Conservation (phyloP, 1,139 yeast genomes). For the Pichia norvegensis region DNA sequence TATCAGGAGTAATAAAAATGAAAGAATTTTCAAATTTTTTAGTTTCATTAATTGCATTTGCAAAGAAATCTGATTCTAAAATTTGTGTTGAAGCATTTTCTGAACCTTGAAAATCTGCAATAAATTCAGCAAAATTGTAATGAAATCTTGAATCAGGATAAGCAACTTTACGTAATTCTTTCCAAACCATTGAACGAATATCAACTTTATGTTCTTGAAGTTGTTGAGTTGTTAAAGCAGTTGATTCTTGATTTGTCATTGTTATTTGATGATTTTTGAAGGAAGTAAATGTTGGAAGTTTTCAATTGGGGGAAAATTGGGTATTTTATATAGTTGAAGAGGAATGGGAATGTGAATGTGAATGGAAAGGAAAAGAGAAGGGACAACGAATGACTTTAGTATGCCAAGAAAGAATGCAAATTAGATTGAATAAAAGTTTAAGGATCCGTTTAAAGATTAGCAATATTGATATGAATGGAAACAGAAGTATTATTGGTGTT, state of each 20-base stretch:
- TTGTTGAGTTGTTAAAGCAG: conserved; percentile 6
- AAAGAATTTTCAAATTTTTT: conserved; percentile 3
- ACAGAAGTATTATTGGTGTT: too few species aligned
- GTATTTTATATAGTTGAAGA: too few species aligned
- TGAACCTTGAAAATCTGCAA: conserved; percentile 27
- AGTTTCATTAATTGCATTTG: conserved; percentile 7
- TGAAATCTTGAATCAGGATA: conserved; percentile 26
- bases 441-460: too few species aligned
- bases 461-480: too few species aligned
- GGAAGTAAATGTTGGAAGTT: too few species aligned
- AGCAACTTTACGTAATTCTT: conserved; percentile 24
- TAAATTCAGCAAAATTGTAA: conserved; percentile 26
- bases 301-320: too few species aligned
- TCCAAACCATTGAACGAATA: conserved; percentile 23
- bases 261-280: background rate
- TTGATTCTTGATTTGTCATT: background rate
- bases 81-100: conserved; percentile 15
- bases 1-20: conserved; percentile 26
- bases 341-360: too few species aligned
- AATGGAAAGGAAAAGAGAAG: too few species aligned
- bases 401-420: too few species aligned
- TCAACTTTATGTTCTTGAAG: conserved; percentile 20
- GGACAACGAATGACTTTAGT: too few species aligned
- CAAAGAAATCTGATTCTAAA: conserved; percentile 14
- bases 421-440: too few species aligned